These are phyloP conservation scores for Phytophthora pluvialis DNA, from an alignment of 352 stramenopile species.

Conservation along the genomic window DNA sequence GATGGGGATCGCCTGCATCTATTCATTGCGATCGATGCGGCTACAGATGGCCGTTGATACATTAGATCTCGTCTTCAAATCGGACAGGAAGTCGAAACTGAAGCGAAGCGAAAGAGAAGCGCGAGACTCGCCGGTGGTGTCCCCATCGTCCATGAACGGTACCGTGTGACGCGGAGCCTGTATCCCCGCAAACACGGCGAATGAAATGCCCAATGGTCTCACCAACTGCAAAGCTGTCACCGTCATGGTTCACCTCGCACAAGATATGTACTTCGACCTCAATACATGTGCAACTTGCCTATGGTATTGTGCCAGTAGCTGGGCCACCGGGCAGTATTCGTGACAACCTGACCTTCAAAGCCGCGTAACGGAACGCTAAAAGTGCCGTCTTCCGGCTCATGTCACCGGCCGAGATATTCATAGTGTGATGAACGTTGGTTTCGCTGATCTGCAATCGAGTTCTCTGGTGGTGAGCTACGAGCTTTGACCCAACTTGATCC, in stretches of 20 bases:
- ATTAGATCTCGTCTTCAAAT: too few relatives aligned
- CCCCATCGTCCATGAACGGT: conserved; percentile 17
- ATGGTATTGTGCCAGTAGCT: not conserved
- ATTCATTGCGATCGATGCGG: conserved; percentile 20
- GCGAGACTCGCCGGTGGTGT: not conserved
- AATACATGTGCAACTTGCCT: too few relatives aligned
- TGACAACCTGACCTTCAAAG: not conserved
- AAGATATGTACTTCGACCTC: not conserved
- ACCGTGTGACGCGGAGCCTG: conserved; percentile 12
- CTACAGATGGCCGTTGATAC: too few relatives aligned
- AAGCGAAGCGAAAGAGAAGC: conserved; percentile 7
- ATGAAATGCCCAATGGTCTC: conserved; percentile 16
- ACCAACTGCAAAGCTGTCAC: conserved; percentile 11
- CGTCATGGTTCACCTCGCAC: not conserved
- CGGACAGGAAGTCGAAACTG: too few relatives aligned
- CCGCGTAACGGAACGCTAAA: not conserved
- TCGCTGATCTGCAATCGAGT: conserved; percentile 5
- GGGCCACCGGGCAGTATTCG: not conserved
- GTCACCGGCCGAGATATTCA: not conserved
- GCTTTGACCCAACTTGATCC: not conserved
- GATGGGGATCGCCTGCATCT: conserved; percentile 8
- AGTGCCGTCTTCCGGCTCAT: not conserved
- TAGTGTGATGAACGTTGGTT: conserved; percentile 34
- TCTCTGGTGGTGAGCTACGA: conserved; percentile 2
- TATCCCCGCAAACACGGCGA: conserved; percentile 13